Base-by-base conservation (phyloP, 495 filamentous ascomycete species). In the Friedmanniomyces simplex region DNA sequence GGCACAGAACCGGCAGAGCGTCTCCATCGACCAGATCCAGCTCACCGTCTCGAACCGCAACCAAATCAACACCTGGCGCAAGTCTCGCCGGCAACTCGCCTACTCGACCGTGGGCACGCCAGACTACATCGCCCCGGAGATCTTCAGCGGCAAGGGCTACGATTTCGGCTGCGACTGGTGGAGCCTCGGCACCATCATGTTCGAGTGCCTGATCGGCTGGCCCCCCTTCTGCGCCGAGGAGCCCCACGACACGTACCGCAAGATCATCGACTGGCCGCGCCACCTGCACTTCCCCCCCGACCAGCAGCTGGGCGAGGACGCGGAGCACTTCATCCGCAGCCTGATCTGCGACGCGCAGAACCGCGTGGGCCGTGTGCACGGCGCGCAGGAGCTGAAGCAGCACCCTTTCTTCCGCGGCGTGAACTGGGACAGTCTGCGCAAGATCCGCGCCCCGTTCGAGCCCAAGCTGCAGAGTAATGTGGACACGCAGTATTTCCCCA, bases 101-200 rank as follows among this genome's bases (percentile, higher is more conserved):
- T 99, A 97, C 71, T 96, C 91, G 0, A 99, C 93, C 8, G 93
- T 99, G 50, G 93, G 93, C 61, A 99, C 93, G 7, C 93, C 93
- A 8, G 93, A 99, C 70, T 99, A 99, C 68, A 98, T 98, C 69
- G 93, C 93, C 0, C 93, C 93, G 1, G 93, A 99, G 67, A 97
- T 99, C 62, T 99, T 99, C 73, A 89, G 85, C 28, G 90, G 93
- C 37, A 85, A 94, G 64, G 93, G 93, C 42, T 99, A 99, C 72
- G 85, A 87, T 42, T 94, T 89, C 64, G 84, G 91, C 72, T 99
- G 93, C 66, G 93, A 99, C 77, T 99, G 93, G 93, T 99, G 93
- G 93, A 90, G 85, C 34, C 78, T 99, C 30, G 93, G 93, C 57
- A 96, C 93, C 32, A 99, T 99, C 73, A 99, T 97, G 93, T 99